Evolutionary conservation across 78 protist species (phyloP).

Genomic region (Tieghemostelium lacteum): DNA sequence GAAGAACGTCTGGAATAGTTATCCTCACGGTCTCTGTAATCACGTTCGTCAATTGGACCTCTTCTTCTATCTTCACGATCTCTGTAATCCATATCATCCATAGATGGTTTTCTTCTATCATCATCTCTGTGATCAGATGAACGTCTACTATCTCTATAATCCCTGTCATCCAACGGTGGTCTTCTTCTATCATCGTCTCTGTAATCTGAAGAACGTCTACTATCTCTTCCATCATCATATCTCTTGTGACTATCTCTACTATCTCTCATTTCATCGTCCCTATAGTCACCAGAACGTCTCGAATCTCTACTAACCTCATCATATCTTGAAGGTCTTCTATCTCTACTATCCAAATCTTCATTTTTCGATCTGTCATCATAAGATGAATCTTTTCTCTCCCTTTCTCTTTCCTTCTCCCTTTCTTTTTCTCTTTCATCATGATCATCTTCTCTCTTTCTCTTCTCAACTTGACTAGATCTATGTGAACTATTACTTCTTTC

Average conservation of each 20-base stretch:
- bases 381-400: conserved; percentile 61
- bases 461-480: not conserved
- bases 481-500: not conserved
- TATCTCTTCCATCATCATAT: not conserved
- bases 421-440: conserved; percentile 59
- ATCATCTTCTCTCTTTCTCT: conserved; percentile 70
- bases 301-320: not conserved
- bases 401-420: conserved; percentile 28
- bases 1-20: no score
- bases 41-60: not conserved
- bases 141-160: not conserved
- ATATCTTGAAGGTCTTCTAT: not conserved
- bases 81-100: not conserved
- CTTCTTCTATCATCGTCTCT: conserved; percentile 6
- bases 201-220: no score
- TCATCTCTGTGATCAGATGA: conserved; percentile 1
- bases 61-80: conserved; percentile 9
- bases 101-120: not conserved
- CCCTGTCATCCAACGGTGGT: not conserved
- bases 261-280: not conserved
- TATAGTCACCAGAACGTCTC: not conserved
- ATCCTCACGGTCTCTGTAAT: not conserved
- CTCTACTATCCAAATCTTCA: not conserved
- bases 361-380: not conserved
- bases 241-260: conserved; percentile 11